A percentile compares a stretch with the other conserved stretches of the same genome.
Conservation (phyloP, 139 green algal genomes). For the Edaphochlamys debaryana region DNA sequence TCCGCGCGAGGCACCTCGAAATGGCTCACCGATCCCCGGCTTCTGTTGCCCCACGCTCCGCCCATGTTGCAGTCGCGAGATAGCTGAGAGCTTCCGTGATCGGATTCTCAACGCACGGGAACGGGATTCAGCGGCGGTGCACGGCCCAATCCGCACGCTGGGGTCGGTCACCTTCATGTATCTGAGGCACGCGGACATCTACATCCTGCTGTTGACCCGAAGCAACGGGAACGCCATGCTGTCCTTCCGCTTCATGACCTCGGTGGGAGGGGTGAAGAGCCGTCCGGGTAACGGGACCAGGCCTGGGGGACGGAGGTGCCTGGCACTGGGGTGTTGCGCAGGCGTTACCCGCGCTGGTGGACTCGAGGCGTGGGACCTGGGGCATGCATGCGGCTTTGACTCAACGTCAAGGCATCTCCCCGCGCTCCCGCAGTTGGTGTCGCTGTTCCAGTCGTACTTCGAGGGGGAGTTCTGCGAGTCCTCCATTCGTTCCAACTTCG, state of each 20-base stretch:
- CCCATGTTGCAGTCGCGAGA: constrained; percentile 68
- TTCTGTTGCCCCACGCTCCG: not conserved
- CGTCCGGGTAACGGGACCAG: too few relatives aligned
- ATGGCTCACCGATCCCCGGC: not conserved
- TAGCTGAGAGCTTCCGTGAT: constrained; percentile 89
- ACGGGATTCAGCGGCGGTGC: constrained; percentile 43
- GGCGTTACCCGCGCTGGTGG: too few relatives aligned
- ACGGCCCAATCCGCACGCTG: constrained; percentile 83
- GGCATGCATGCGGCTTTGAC: too few relatives aligned
- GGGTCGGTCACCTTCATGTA: constrained; percentile 89
- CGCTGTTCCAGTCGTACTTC: constrained; percentile 92
- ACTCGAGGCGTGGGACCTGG: too few relatives aligned
- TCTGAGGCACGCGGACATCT: constrained; percentile 88
- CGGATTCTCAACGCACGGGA: constrained; percentile 88
- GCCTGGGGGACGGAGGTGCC: too few relatives aligned
- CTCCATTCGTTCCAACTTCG: constrained; percentile 89
- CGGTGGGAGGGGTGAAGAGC: constrained; percentile 57
- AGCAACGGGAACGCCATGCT: constrained; percentile 94
- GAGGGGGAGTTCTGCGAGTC: constrained; percentile 87
- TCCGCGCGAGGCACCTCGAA: not conserved
- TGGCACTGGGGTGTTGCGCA: too few relatives aligned
- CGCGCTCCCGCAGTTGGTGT: constrained; percentile 71
- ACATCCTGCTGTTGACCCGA: constrained; percentile 91
- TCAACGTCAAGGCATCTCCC: too few relatives aligned
- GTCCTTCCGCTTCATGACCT: constrained; percentile 91